These are phyloP conservation scores for Dactylorhiza incarnata DNA, from an alignment of 106 monocot species.

Conservation along the genomic window DNA sequence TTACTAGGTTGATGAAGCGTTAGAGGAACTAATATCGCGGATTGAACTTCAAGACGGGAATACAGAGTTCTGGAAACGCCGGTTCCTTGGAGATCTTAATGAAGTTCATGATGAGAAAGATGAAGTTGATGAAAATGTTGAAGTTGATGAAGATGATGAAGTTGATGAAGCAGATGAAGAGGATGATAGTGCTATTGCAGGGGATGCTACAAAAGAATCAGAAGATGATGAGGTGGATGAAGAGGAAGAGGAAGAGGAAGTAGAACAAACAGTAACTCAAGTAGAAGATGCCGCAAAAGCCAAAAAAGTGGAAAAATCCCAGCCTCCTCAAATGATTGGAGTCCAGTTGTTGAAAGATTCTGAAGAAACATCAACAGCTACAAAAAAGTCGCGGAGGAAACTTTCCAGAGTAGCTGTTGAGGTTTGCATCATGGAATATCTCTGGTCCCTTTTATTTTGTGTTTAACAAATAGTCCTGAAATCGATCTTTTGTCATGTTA, in stretches of 20 bases:
- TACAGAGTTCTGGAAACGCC: constrained; percentile 86
- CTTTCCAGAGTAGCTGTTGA: constrained; percentile 39
- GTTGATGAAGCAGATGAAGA: constrained; percentile 35
- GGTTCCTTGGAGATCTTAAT: constrained; percentile 81
- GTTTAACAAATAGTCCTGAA: neutral
- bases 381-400: constrained; percentile 59
- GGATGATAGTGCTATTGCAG: constrained; percentile 47
- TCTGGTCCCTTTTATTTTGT: neutral
- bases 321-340: constrained; percentile 91
- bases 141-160: constrained; percentile 45
- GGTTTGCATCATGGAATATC: constrained; percentile 25
- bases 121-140: constrained; percentile 25
- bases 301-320: constrained; percentile 56
- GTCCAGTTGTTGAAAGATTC: constrained; percentile 89
- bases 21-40: constrained; percentile 85
- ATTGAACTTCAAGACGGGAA: constrained; percentile 87
- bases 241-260: constrained; percentile 81
- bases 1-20: constrained; percentile 84
- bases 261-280: constrained; percentile 61
- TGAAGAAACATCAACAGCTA: constrained; percentile 42
- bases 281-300: constrained; percentile 54
- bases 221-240: constrained; percentile 77
- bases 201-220: constrained; percentile 53
- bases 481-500: neutral
- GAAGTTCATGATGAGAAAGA: constrained; percentile 30